Evolutionary conservation across 371 early-diverging fungal genomes (phyloP), one percentile per base, ranked within the genome.

Genomic region (Mucor saturninus): DNA sequence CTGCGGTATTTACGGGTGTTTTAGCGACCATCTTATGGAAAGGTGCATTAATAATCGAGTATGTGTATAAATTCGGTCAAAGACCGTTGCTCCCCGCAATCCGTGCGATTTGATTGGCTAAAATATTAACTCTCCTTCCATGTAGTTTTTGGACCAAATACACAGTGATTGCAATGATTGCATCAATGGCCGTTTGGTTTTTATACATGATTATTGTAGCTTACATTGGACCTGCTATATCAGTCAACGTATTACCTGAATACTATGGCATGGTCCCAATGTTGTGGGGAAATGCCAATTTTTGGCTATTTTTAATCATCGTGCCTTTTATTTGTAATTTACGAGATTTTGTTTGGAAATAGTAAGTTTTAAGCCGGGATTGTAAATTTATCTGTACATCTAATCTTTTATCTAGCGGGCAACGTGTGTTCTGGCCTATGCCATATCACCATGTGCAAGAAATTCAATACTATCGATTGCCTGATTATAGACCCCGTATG

Each of bases 361-460:
- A 88, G 91, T 93, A 86, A 84, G 89, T 83, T 28, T 2, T 46
- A 40, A 3, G 21, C 31, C 31, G 3, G 21, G 6, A 40, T 11
- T 54, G 39, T 54, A 14, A 28, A 42, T n/a, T 13, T 3, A 5
- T 59, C 3, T 3, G 42, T 45, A 53, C 53, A 42, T 11, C 14
- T 45, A 21, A 13, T 55, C 38, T 30, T 52, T 60, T 32, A 37
- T 39, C 7, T 61, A 89, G 90, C 65, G 72, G 74, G 54, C 88
- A 92, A 75, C 87, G 93, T 38, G 89, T 88, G 74, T 88, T 89
- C 72, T 73, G 83, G 65, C 83, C 89, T 37, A 65, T 85, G 64
- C 82, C 91, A 13, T 95, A 96, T 74, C 97, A 97, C 69, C 89
- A 91, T 64, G 91, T 95, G 35, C 97, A 97, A 73, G 97, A 97